Conservation (phyloP, 805 yeast species). For the Candida gorgasii region DNA sequence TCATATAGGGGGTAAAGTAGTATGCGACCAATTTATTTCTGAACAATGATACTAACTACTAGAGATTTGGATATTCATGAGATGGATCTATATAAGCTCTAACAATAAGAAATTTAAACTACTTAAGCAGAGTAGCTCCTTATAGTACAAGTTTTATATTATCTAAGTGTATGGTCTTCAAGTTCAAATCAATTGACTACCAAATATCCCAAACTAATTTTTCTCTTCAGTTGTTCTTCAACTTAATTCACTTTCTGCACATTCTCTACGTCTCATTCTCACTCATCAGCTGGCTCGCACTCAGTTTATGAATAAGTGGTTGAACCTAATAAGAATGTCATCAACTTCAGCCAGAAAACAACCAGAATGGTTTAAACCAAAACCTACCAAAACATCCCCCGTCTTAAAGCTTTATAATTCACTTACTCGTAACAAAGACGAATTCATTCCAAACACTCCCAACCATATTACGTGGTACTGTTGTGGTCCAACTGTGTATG, state of each 20-base stretch:
- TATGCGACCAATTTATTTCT: constrained; percentile 41
- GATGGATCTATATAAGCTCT: too few relatives aligned
- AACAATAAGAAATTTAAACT: not conserved
- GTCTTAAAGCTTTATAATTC: constrained; percentile 73
- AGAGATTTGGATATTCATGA: too few relatives aligned
- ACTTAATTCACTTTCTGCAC: too few relatives aligned
- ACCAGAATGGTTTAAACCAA: constrained; percentile 37
- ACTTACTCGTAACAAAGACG: constrained; percentile 77
- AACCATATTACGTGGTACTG: constrained; percentile 88
- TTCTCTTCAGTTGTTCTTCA: not conserved
- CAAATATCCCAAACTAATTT: not conserved
- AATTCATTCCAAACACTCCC: constrained; percentile 67
- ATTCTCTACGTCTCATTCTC: too few relatives aligned
- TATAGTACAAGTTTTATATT: too few relatives aligned
- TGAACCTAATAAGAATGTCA: constrained; percentile 16
- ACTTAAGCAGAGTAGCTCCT: too few relatives aligned
- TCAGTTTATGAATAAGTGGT: not conserved
- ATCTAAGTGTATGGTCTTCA: too few relatives aligned
- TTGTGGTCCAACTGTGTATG: constrained; percentile 98
- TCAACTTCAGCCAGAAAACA: constrained; percentile 23
- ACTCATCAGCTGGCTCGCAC: not conserved
- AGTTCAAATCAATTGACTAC: too few relatives aligned
- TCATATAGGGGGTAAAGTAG: constrained; percentile 31
- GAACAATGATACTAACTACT: constrained; percentile 7
- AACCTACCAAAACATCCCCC: constrained; percentile 16